A percentile compares a stretch with the other conserved stretches of the same genome.
These are phyloP conservation scores for Lachnellula subtilissima DNA, from an alignment of 2,329 filamentous ascomycete species.

Conservation along the genomic window DNA sequence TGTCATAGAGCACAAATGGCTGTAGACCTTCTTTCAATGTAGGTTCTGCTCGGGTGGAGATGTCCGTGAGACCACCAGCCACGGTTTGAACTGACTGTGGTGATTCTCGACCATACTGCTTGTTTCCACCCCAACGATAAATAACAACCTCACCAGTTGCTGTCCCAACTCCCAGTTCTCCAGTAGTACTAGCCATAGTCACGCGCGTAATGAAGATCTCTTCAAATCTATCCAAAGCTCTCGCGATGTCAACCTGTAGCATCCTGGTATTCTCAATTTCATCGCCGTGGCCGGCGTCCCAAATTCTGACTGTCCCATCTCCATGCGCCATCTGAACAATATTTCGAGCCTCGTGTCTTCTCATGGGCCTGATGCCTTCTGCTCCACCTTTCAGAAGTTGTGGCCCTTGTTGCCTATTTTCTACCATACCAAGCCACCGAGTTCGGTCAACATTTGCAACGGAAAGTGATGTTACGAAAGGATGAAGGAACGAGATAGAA, in stretches of 20 bases:
- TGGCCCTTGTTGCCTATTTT: conserved; percentile 74
- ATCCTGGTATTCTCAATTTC: conserved; percentile 82
- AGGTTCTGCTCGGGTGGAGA: conserved; percentile 66
- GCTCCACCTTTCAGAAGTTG: conserved; percentile 74
- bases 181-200: conserved; percentile 73
- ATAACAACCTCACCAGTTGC: conserved; percentile 78
- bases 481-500: conserved; percentile 82
- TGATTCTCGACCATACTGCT: conserved; percentile 60
- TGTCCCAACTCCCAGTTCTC: conserved; percentile 80
- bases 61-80: conserved; percentile 68
- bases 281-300: conserved; percentile 88
- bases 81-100: conserved; percentile 49
- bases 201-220: conserved; percentile 74
- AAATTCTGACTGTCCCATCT: conserved; percentile 85
- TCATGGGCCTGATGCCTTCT: conserved; percentile 62
- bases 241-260: conserved; percentile 80
- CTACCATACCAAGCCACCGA: conserved; percentile 86
- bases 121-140: conserved; percentile 84
- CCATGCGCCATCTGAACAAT: conserved; percentile 83
- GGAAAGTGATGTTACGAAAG: conserved; percentile 71
- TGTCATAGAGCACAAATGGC: conserved; percentile 75
- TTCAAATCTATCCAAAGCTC: conserved; percentile 73
- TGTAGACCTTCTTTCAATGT: conserved; percentile 73
- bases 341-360: conserved; percentile 76
- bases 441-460: conserved; percentile 72